Base-by-base conservation (phyloP, 306 rosid genomes). In the Cicer bijugum region DNA sequence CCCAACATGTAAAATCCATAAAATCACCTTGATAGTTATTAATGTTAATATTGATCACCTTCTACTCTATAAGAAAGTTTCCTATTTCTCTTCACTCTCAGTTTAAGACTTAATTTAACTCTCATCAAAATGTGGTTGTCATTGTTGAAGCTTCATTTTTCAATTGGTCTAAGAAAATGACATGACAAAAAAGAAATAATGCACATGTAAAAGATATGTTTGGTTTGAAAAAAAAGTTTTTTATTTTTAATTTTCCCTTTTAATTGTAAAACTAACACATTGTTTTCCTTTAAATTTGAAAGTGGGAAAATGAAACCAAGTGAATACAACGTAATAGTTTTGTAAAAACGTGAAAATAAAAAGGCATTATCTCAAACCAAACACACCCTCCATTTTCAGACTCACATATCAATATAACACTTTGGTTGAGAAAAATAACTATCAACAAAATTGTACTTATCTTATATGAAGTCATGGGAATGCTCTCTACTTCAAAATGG, bases 371-470 rank as follows among this genome's bases (percentile, higher is more conserved):
- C 2, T 50, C 56, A 14, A 14, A 50, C 56, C 56, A 50, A 12
- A 47, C 15, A 47, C n/a, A 10, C 4, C 33, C 4, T 46, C n/a
- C 33, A 16, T 16, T 53, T 52, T 53, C 12, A 17, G 8, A 73
- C 15, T 11, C 42, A 51, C 12, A 56, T 67, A 47, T 39, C 28
- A 12, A 46, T 23, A 38, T 23, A 20, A 7, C 55, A 51, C 9
- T 15, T n/a, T 15, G 57, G 58, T 5, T 51, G 4, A 51, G 58
- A 4, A 51, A 23, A 14, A 3, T 14, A 5, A 48, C 4, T n/a
- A 48, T 51, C 40, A 37, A 61, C 14, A 69, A 15, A 78, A 51
- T 19, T 64, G 72, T 55, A 75, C 74, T 69, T 59, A 69, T 75
- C 71, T 55, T 67, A 12, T 46, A 19, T 5, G 60, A 12, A 20